Base-by-base conservation (phyloP, 1,284 basidiomycete species). In the Cerrena zonata region DNA sequence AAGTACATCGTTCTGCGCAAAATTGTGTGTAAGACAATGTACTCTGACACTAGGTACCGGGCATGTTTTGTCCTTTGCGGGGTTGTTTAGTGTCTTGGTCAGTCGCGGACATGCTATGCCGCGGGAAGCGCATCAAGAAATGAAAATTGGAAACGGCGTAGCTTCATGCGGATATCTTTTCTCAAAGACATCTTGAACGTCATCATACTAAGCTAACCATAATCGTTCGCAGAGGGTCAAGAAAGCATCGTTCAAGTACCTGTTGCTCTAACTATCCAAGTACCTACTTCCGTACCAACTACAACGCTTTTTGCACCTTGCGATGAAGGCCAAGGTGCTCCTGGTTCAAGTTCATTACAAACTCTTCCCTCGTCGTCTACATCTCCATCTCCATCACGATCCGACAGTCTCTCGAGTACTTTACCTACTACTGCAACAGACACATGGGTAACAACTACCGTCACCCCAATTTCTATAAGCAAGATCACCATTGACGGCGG, bases 291-390 rank as follows among this genome's bases (percentile, higher is more conserved):
- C 18, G 24, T 48, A 15, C 58, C 62, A 3, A 62, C 57, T n/a
- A 41, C 49, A 36, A 64, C 62, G 12, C 56, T 61, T 21, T 64
- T 61, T 44, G 56, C 58, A 18, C 39, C 61, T 13, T 64, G 62
- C 47, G 39, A 59, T 2, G 48, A 53, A 27, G 27, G 25, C 27
- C 40, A 25, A 23, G 23, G 26, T 21, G 24, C 13, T 10, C 53
- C 38, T 39, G 44, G 26, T 13, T 45, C 39, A 41, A 18, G 21
- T n/a, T 34, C 39, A 37, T 49, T n/a, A n/a, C n/a, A n/a, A n/a
- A n/a, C 22, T 40, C 48, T 22, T 41, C 26, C 26, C 34, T 45
- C 21, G 40, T 51, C 26, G 22, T 47, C 25, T 36, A 22, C 48
- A 21, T 13, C 12, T 18, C 21, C n/a, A 48, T 27, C 37, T 5